Evolutionary conservation across 495 filamentous ascomycete genomes (phyloP).

Genomic region (Tuber brumale): DNA sequence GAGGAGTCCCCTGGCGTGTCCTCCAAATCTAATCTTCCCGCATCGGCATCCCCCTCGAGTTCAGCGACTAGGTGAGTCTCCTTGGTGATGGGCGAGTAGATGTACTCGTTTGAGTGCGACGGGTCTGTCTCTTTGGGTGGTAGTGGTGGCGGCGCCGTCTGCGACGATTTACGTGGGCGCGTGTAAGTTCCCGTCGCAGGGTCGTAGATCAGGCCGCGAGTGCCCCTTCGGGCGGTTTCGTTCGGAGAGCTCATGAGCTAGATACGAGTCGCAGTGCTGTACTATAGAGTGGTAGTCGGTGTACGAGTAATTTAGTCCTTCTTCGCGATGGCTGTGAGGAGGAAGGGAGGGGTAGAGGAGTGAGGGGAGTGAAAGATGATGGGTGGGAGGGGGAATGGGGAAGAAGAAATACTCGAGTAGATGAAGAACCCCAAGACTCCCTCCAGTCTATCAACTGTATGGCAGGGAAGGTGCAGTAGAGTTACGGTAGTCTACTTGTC

Average conservation of each 20-base stretch:
- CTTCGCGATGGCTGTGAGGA: not conserved
- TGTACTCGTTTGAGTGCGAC: not conserved
- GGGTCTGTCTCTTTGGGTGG: conserved; percentile 32
- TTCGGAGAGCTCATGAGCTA: not conserved
- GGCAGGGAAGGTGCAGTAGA: not conserved
- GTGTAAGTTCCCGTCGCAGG: conserved; percentile 25
- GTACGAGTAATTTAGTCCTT: conserved; percentile 7
- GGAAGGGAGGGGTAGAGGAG: not conserved
- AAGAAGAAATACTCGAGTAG: not conserved
- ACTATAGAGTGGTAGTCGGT: not conserved
- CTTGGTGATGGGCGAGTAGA: conserved; percentile 16
- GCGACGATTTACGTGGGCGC: conserved; percentile 5
- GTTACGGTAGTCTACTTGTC: too few species aligned
- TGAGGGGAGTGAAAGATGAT: not conserved
- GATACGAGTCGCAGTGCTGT: not conserved
- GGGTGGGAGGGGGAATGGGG: not conserved
- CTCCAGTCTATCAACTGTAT: not conserved
- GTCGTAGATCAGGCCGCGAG: conserved; percentile 19
- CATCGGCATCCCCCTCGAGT: conserved; percentile 25
- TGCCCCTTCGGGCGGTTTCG: not conserved
- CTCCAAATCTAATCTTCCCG: conserved; percentile 9
- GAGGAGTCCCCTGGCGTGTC: conserved; percentile 9
- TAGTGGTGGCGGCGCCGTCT: conserved; percentile 24
- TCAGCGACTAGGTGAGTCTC: conserved; percentile 28
- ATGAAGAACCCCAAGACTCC: not conserved